These are phyloP conservation scores for Leersia perrieri DNA, from an alignment of 176 grass and related monocot genomes.

Conservation along the genomic window DNA sequence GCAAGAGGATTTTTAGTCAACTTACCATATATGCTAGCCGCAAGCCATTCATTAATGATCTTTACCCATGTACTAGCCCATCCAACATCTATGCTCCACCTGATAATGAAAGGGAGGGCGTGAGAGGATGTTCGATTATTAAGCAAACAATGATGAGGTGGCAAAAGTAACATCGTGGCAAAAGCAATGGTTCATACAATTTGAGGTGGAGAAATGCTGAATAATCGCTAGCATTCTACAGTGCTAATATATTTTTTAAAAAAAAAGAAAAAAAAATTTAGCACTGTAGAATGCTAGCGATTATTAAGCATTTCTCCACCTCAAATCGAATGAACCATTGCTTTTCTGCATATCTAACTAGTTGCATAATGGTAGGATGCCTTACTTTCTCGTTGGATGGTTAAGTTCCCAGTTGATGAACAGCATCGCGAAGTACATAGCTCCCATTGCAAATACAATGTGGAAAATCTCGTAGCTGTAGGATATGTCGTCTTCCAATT, in stretches of 20 bases:
- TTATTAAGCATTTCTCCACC: neutral
- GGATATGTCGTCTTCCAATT: slow-evolving; percentile 60
- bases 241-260: no score
- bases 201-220: neutral
- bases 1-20: neutral
- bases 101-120: slow-evolving; percentile 38
- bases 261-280: no score
- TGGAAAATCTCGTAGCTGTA: slow-evolving; percentile 82
- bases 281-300: neutral
- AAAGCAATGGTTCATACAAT: neutral
- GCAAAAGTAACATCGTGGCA: neutral
- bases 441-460: slow-evolving; percentile 83
- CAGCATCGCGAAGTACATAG: slow-evolving; percentile 95
- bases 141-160: neutral
- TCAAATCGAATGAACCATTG: neutral
- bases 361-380: neutral
- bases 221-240: neutral
- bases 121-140: neutral
- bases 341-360: neutral
- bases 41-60: slow-evolving; percentile 82
- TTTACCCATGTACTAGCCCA: slow-evolving; percentile 94
- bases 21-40: slow-evolving; percentile 82
- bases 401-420: slow-evolving; percentile 94
- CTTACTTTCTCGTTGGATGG: slow-evolving; percentile 79
- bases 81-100: slow-evolving; percentile 94